Conservation (phyloP, 352 stramenopile genomes). For the Phytophthora foliorum region DNA sequence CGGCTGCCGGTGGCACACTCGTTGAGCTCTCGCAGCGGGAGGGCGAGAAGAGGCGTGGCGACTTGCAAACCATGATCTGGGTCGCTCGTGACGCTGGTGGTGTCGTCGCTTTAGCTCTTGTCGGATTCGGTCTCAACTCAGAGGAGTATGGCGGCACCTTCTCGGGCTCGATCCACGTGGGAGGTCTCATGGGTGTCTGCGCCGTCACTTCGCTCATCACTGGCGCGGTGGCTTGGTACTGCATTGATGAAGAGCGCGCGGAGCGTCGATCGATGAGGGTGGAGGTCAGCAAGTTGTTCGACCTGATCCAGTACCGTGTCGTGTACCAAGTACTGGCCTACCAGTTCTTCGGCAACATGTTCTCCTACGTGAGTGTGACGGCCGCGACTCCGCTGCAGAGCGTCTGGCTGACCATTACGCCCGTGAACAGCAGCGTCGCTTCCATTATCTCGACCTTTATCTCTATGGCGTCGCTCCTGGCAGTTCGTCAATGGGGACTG, state of each 20-base stretch:
- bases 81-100: slow-evolving; percentile 45
- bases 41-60: slow-evolving; percentile 53
- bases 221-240: slow-evolving; percentile 56
- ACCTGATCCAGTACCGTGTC: slow-evolving; percentile 63
- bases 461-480: slow-evolving; percentile 40
- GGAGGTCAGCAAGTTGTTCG: slow-evolving; percentile 50
- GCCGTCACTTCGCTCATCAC: slow-evolving; percentile 43
- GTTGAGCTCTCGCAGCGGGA: slow-evolving; percentile 74
- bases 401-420: slow-evolving; percentile 51
- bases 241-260: slow-evolving; percentile 52
- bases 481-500: slow-evolving; percentile 46
- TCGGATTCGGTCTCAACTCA: slow-evolving; percentile 68
- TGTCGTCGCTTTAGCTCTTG: slow-evolving; percentile 57
- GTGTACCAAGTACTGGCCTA: slow-evolving; percentile 68
- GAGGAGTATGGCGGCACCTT: slow-evolving; percentile 65
- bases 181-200: slow-evolving; percentile 62
- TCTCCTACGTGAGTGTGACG: slow-evolving; percentile 55
- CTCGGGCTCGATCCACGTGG: slow-evolving; percentile 54
- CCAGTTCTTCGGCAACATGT: slow-evolving; percentile 70
- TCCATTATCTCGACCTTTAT: slow-evolving; percentile 51
- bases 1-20: slow-evolving; percentile 55
- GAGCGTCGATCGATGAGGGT: slow-evolving; percentile 34
- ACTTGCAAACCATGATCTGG: slow-evolving; percentile 70
- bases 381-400: slow-evolving; percentile 55
- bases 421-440: slow-evolving; percentile 53